Conservation (phyloP, 306 rosid genomes). For the Rosa persica region DNA sequence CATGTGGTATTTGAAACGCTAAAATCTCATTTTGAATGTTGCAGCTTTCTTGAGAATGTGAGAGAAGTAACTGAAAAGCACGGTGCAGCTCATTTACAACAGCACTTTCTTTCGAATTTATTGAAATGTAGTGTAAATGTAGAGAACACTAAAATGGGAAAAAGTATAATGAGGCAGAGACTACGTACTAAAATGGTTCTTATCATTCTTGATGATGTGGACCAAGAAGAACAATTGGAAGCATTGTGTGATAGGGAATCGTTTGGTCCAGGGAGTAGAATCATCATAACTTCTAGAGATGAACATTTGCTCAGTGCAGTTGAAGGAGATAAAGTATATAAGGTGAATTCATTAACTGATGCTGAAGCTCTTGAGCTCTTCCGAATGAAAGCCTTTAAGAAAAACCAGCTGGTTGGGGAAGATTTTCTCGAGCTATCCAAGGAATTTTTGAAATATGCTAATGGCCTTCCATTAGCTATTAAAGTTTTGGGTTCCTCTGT, state of each 20-base stretch:
- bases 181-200: not conserved
- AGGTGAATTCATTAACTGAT: not conserved
- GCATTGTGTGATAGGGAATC: not conserved
- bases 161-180: not conserved
- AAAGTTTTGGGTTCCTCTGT: conserved; percentile 11
- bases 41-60: conserved; percentile 8
- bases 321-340: conserved; percentile 2
- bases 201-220: conserved; percentile 26
- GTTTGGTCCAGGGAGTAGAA: conserved; percentile 18
- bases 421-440: conserved; percentile 1
- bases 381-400: not conserved
- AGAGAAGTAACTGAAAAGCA: not conserved
- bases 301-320: conserved; percentile 4
- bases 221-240: not conserved
- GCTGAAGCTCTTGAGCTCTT: conserved; percentile 4
- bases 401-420: not conserved
- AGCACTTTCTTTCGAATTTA: not conserved
- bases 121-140: not conserved
- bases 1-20: not conserved
- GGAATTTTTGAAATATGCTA: conserved; percentile 5
- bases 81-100: conserved; percentile 7
- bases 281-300: conserved; percentile 19
- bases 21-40: not conserved
- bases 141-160: not conserved
- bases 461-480: conserved; percentile 19